phyloP scores from a whole-genome alignment of 2,329 filamentous ascomycete genomes.

The Fusarium nematophilum region DNA sequence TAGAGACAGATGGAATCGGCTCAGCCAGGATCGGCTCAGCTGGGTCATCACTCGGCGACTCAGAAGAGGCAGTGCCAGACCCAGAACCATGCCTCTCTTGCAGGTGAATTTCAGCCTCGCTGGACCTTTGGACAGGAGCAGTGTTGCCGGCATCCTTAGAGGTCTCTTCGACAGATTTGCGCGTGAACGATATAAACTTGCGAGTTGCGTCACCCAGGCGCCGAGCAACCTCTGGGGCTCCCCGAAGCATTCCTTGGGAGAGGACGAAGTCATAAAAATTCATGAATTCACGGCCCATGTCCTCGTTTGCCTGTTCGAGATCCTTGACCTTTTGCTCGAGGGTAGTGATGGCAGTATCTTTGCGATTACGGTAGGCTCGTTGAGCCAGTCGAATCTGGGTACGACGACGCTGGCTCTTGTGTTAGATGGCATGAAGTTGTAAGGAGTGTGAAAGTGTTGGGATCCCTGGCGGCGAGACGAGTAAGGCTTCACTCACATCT shows the following conservation, averaged over 20 bases:
- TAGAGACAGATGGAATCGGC: neutral
- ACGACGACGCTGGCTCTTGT: conserved; percentile 71
- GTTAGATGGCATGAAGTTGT: conserved; percentile 33
- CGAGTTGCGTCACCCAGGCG: conserved; percentile 68
- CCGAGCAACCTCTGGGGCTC: conserved; percentile 66
- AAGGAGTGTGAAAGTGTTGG: neutral
- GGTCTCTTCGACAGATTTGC: conserved; percentile 54
- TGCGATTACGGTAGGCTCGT: conserved; percentile 84
- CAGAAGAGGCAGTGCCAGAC: conserved; percentile 19
- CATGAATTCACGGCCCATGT: conserved; percentile 79
- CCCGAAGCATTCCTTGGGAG: conserved; percentile 66
- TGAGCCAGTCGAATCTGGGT: conserved; percentile 91
- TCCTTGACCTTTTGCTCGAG: conserved; percentile 77
- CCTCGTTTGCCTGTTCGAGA: conserved; percentile 75
- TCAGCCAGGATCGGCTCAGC: neutral
- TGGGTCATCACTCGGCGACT: conserved; percentile 10
- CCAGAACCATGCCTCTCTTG: conserved; percentile 11
- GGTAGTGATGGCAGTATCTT: conserved; percentile 82
- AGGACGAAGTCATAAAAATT: conserved; percentile 72
- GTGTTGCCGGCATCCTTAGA: conserved; percentile 12
- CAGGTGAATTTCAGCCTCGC: neutral
- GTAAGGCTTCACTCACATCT: conserved; percentile 68
- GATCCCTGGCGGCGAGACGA: neutral
- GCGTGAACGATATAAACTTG: conserved; percentile 67
- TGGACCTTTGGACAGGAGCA: neutral